phyloP scores from a whole-genome alignment of 192 early-diverging fungal genomes.

The Globomyces pollinis-pini region DNA sequence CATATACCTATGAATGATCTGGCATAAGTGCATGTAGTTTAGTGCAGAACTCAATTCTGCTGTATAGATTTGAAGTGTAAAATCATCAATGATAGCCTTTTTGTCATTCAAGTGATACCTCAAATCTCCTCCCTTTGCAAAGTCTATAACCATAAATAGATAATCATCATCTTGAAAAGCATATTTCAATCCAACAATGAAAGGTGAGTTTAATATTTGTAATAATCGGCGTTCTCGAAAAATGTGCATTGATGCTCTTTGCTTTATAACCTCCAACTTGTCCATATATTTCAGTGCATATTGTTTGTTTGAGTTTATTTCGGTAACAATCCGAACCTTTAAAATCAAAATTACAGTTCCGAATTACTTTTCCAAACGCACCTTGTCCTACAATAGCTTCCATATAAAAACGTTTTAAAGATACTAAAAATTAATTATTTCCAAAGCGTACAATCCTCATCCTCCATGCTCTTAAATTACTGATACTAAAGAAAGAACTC shows the following conservation, averaged over 20 bases:
- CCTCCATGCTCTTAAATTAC: no score
- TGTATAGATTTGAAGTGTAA: constrained; percentile 55
- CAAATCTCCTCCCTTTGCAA: constrained; percentile 53
- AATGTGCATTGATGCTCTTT: constrained; percentile 80
- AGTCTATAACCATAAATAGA: constrained; percentile 55
- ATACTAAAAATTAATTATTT: no score
- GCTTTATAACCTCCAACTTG: constrained; percentile 81
- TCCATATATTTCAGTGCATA: constrained; percentile 97
- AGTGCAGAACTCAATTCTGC: constrained; percentile 75
- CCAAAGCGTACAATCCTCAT: no score
- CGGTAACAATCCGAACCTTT: constrained; percentile 37
- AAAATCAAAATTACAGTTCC: not conserved
- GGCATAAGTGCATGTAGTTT: constrained; percentile 61
- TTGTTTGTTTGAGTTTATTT: constrained; percentile 41
- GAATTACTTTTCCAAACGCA: constrained; percentile 83
- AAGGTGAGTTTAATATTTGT: constrained; percentile 77
- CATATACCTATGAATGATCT: constrained; percentile 76
- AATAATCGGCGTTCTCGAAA: constrained; percentile 83
- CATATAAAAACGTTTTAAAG: constrained; percentile 78
- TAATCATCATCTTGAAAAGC: constrained; percentile 59
- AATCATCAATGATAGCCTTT: constrained; percentile 13
- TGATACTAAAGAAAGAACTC: not conserved
- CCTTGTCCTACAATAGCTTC: constrained; percentile 85
- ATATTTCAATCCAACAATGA: constrained; percentile 64
- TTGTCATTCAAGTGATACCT: constrained; percentile 38